phyloP scores from a whole-genome alignment of 2,329 filamentous ascomycete species.

The Paecilomyces formosus region DNA sequence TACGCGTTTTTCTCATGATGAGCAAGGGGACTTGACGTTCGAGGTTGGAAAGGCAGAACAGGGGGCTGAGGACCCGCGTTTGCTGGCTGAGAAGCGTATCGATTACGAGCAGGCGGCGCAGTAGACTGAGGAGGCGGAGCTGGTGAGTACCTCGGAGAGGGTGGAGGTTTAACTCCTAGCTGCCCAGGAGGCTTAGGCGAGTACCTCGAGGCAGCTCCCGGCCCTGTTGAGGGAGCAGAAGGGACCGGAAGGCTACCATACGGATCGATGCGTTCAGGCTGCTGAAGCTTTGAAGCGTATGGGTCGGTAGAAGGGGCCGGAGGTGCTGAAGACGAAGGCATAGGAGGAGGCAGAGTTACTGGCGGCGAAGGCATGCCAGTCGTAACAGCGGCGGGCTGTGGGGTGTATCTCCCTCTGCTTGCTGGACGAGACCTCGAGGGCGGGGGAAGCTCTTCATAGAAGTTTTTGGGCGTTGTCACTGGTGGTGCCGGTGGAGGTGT shows the following conservation, averaged over 20 bases:
- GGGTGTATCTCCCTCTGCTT: slow-evolving; percentile 33
- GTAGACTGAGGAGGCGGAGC: slow-evolving; percentile 32
- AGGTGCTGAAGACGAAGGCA: slow-evolving; percentile 18
- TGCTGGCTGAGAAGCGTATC: slow-evolving; percentile 34
- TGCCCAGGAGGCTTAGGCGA: slow-evolving; percentile 33
- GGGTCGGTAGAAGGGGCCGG: slow-evolving; percentile 9
- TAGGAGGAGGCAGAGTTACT: slow-evolving; percentile 15
- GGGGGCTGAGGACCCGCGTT: slow-evolving; percentile 16
- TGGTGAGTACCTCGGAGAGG: slow-evolving; percentile 36
- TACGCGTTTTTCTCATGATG: slow-evolving; percentile 38
- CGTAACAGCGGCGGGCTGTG: slow-evolving; percentile 20
- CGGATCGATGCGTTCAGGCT: slow-evolving; percentile 24
- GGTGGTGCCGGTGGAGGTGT: slow-evolving; percentile 10
- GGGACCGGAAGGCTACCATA: slow-evolving; percentile 21
- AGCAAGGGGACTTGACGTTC: slow-evolving; percentile 59
- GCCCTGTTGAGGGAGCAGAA: slow-evolving; percentile 20
- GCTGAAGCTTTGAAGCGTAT: slow-evolving; percentile 18
- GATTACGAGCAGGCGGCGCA: slow-evolving; percentile 20
- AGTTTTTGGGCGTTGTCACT: slow-evolving; percentile 40
- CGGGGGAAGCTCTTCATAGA: slow-evolving; percentile 72
- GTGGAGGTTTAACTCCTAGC: slow-evolving; percentile 24
- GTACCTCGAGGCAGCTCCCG: slow-evolving; percentile 29
- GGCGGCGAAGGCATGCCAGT: not conserved
- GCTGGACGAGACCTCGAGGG: slow-evolving; percentile 54
- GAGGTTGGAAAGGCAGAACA: slow-evolving; percentile 50